A percentile compares a stretch with the other conserved stretches of the same genome.
Conservation (phyloP, 306 rosid genomes). For the Adenanthera pavonina region DNA sequence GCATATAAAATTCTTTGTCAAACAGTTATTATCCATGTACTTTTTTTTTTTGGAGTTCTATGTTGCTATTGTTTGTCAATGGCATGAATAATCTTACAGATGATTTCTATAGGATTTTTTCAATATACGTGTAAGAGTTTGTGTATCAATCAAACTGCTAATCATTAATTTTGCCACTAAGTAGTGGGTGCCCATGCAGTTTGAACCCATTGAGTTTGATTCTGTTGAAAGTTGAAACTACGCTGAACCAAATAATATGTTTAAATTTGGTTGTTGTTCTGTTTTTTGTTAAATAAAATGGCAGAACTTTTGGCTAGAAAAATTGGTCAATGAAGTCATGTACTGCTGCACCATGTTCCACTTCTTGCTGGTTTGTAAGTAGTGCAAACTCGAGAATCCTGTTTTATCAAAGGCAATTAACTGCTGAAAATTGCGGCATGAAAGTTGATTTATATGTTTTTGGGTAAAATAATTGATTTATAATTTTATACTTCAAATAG, state of each 20-base stretch:
- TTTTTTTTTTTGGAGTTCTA: background rate
- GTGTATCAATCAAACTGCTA: background rate
- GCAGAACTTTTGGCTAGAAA: background rate
- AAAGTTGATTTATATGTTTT: background rate
- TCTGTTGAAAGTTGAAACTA: constrained; percentile 3
- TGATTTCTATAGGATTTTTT: constrained; percentile 8
- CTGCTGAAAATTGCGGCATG: constrained; percentile 2
- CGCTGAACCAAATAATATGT: background rate
- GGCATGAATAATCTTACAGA: background rate
- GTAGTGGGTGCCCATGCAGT: constrained; percentile 2
- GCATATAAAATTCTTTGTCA: constrained; percentile 13
- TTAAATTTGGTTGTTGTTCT: constrained; percentile 8
- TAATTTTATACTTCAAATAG: background rate
- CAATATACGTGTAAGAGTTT: background rate
- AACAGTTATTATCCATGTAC: background rate
- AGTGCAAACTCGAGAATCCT: background rate
- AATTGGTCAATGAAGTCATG: background rate
- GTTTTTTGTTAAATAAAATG: constrained; percentile 1
- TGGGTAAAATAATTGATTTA: background rate
- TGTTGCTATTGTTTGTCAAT: background rate
- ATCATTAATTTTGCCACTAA: background rate
- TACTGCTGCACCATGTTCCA: background rate
- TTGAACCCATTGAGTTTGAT: constrained; percentile 13
- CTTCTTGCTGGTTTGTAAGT: background rate
- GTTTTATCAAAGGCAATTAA: background rate